Evolutionary conservation across 2,329 filamentous ascomycete genomes (phyloP).

Genomic region (Phoma sp.): DNA sequence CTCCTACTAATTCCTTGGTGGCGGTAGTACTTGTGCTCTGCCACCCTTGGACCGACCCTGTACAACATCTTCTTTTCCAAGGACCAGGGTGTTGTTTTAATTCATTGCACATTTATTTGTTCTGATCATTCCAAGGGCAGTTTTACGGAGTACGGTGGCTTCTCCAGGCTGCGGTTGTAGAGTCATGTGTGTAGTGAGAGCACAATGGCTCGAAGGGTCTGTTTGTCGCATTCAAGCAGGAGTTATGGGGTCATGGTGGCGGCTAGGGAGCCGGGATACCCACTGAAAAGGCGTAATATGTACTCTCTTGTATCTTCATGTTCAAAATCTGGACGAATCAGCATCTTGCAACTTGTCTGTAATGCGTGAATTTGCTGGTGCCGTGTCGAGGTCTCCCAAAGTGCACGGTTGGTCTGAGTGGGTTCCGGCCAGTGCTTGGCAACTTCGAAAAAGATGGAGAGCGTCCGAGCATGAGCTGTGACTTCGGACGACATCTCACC

Average conservation of each 20-base stretch:
- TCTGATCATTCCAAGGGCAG: not conserved
- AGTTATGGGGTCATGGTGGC: conserved; percentile 11
- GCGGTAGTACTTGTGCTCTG: not conserved
- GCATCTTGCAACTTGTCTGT: not conserved
- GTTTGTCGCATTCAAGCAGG: conserved; percentile 11
- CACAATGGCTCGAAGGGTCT: not conserved
- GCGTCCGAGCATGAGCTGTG: conserved; percentile 14
- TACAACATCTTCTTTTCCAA: conserved; percentile 9
- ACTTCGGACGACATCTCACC: conserved; percentile 40
- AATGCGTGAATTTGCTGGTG: not conserved
- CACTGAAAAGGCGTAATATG: conserved; percentile 22
- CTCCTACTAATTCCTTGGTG: not conserved
- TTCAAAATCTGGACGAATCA: conserved; percentile 19
- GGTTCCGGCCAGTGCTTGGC: conserved; percentile 26
- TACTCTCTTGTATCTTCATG: conserved; percentile 18
- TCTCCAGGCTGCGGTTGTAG: not conserved
- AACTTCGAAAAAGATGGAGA: conserved; percentile 31
- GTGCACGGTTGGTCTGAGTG: conserved; percentile 21
- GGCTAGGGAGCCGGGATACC: conserved; percentile 26
- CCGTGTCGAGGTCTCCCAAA: not conserved
- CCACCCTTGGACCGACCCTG: not conserved
- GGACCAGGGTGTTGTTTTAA: not conserved
- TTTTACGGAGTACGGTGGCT: not conserved
- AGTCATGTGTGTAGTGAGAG: not conserved
- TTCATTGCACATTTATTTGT: conserved; percentile 20